Percentiles rank a stretch among this genome's conserved stretches.
Conservation (phyloP, 441 rosid genomes). For the Corymbia citriodora region DNA sequence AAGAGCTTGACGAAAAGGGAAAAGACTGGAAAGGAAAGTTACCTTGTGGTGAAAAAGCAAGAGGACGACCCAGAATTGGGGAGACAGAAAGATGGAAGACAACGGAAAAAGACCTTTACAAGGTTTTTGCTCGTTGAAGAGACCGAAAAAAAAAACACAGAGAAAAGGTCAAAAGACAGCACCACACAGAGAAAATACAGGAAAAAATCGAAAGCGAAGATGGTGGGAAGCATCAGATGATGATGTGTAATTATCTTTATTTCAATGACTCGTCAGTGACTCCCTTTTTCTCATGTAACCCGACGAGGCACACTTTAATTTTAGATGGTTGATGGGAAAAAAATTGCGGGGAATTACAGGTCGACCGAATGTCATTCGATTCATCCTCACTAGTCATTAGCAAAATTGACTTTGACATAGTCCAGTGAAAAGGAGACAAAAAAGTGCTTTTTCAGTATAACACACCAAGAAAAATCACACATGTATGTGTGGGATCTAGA, state of each 20-base stretch:
- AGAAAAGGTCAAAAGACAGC: background rate
- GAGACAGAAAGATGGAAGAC: background rate
- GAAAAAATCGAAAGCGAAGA: conserved; percentile 3
- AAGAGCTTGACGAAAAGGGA: background rate
- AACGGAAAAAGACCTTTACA: background rate
- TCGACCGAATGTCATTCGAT: background rate
- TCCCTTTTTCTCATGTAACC: background rate
- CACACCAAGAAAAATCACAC: background rate
- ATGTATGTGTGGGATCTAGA: background rate
- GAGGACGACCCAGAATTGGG: background rate
- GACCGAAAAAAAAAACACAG: background rate
- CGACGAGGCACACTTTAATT: background rate
- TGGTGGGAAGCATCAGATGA: conserved; percentile 19
- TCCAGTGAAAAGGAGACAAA: background rate
- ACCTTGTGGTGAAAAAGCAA: background rate
- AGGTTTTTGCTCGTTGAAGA: background rate
- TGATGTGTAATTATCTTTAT: background rate
- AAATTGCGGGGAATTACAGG: background rate
- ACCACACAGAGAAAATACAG: background rate
- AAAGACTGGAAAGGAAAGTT: background rate
- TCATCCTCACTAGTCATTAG: background rate
- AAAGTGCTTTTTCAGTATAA: background rate
- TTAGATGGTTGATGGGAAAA: background rate
- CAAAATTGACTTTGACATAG: background rate
- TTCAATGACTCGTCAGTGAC: background rate